Conservation (phyloP, 1,284 basidiomycete species). For the Puccinia horiana region DNA sequence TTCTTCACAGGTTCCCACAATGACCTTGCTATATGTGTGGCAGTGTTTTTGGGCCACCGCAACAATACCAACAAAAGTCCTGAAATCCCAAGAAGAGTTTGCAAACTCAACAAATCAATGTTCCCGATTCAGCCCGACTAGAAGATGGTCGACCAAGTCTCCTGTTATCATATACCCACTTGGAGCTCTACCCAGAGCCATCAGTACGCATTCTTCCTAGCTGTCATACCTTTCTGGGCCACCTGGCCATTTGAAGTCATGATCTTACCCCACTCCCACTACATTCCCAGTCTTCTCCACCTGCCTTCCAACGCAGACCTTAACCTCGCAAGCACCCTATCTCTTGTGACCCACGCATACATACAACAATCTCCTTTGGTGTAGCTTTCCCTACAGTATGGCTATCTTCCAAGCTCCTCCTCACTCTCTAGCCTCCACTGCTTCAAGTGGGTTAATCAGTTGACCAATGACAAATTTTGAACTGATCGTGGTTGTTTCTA, state of each 20-base stretch:
- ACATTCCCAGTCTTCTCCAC: constrained; percentile 70
- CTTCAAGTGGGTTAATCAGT: too few species aligned
- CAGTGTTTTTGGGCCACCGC: too few species aligned
- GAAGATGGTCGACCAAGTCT: constrained; percentile 70
- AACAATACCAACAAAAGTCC: constrained; percentile 55
- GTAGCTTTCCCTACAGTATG: constrained; percentile 96
- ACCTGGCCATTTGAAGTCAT: constrained; percentile 91
- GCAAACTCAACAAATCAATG: constrained; percentile 55
- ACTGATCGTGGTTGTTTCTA: too few species aligned
- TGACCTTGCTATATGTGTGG: too few species aligned
- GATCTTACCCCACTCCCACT: constrained; percentile 73
- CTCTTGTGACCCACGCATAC: constrained; percentile 70
- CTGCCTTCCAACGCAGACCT: constrained; percentile 67
- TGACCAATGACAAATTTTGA: too few species aligned
- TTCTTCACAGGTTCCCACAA: too few species aligned
- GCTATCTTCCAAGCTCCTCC: constrained; percentile 81
- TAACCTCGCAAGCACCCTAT: constrained; percentile 70
- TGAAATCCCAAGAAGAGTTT: constrained; percentile 65
- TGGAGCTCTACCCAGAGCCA: constrained; percentile 67
- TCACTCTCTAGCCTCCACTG: constrained; percentile 57
- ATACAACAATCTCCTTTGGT: constrained; percentile 73
- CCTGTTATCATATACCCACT: constrained; percentile 78
- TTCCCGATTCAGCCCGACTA: constrained; percentile 65
- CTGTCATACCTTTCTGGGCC: constrained; percentile 93
- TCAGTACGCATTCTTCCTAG: constrained; percentile 71